Conservation (phyloP, 495 filamentous ascomycete genomes). For the Gamarada debralockiae region DNA sequence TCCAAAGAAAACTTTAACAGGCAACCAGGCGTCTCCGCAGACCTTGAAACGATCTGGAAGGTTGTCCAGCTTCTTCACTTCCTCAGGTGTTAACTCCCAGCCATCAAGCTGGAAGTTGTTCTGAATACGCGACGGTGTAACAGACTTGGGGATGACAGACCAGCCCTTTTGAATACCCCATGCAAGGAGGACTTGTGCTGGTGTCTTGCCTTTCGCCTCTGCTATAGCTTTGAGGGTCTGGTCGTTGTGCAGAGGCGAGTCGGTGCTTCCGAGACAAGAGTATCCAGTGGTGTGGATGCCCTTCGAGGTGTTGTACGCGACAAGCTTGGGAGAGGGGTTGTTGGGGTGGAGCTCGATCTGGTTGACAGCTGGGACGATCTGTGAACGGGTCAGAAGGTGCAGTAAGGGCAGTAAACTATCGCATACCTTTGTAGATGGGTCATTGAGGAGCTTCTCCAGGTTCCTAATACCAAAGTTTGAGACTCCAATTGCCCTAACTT, state of each 20-base stretch:
- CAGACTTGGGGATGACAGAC: conserved; percentile 78
- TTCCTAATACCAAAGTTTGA: conserved; percentile 75
- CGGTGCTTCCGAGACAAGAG: conserved; percentile 72
- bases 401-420: neutral
- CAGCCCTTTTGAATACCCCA: conserved; percentile 72
- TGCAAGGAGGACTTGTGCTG: conserved; percentile 62
- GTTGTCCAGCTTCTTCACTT: conserved; percentile 57
- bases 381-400: conserved; percentile 34
- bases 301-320: conserved; percentile 66
- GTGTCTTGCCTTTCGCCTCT: conserved; percentile 61
- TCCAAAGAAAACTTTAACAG: conserved; percentile 81
- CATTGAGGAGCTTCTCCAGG: conserved; percentile 63
- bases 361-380: conserved; percentile 79
- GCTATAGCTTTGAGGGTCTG: conserved; percentile 68
- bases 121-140: conserved; percentile 69
- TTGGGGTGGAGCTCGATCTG: conserved; percentile 86
- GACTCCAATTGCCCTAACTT: conserved; percentile 74
- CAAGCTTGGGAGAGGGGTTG: conserved; percentile 49
- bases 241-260: conserved; percentile 64
- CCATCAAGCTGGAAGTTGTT: conserved; percentile 66
- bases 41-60: conserved; percentile 72
- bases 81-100: conserved; percentile 60
- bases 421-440: conserved; percentile 18
- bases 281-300: conserved; percentile 76
- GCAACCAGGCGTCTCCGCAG: conserved; percentile 65